Evolutionary conservation across 1,284 basidiomycete genomes (phyloP).

Genomic region (Apiotrichum veenhuisii): DNA sequence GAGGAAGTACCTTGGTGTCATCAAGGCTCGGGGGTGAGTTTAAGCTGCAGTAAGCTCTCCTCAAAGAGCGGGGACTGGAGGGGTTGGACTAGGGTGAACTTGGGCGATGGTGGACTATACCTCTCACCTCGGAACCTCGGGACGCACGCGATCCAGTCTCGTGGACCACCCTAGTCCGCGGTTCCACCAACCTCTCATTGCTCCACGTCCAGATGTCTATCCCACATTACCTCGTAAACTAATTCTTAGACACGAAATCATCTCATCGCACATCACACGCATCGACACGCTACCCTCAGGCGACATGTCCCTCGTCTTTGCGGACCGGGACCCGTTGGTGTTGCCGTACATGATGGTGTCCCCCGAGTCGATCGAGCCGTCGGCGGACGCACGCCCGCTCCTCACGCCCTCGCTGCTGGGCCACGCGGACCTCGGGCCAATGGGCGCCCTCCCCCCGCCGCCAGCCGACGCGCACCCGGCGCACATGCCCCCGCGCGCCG

Average conservation of each 20-base stretch:
- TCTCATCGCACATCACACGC: slow-evolving; percentile 16
- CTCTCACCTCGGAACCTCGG: no score
- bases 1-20: slow-evolving; percentile 8
- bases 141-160: no score
- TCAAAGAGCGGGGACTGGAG: no score
- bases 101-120: no score
- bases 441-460: slow-evolving; percentile 13
- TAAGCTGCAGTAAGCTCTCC: no score
- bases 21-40: slow-evolving; percentile 23
- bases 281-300: slow-evolving; percentile 1
- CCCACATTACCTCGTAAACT: no score
- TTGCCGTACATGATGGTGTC: slow-evolving; percentile 24
- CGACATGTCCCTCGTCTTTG: slow-evolving; percentile 15
- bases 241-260: slow-evolving; percentile 23
- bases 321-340: neutral
- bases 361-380: slow-evolving; percentile 19
- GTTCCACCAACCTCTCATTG: no score
- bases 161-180: no score
- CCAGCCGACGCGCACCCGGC: neutral
- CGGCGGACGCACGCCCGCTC: slow-evolving; percentile 10
- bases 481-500: slow-evolving; percentile 22
- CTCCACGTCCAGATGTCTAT: no score
- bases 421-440: slow-evolving; percentile 5
- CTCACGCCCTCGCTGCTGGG: slow-evolving; percentile 6
- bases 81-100: neutral